These are phyloP conservation scores for sunflower (Helianthus annuus) DNA, from an alignment of 129 eudicot genomes.

Conservation along the genomic window DNA sequence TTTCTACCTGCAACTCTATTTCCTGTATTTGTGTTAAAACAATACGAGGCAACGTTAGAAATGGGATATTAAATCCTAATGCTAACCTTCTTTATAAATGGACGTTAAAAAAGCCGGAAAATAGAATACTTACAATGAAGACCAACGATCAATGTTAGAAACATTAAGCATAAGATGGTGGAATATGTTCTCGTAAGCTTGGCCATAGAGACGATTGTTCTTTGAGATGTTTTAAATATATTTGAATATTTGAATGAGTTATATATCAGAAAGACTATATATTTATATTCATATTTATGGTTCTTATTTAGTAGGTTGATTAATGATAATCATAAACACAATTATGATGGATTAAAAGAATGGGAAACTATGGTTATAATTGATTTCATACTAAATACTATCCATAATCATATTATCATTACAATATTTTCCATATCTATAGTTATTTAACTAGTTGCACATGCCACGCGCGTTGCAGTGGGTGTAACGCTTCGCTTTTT, in stretches of 20 bases:
- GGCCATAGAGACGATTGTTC: not conserved
- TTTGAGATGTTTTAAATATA: not conserved
- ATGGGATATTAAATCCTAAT: too few species aligned
- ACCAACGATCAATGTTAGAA: conserved; percentile 5
- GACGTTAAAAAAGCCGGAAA: not conserved
- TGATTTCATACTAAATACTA: not conserved
- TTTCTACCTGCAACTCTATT: not conserved
- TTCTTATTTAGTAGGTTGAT: not conserved
- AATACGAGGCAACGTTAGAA: not conserved
- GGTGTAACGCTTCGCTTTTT: too few species aligned
- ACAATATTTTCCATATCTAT: too few species aligned
- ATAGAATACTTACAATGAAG: not conserved
- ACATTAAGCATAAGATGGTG: not conserved
- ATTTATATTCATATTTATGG: not conserved
- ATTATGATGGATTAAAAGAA: not conserved
- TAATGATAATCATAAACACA: not conserved
- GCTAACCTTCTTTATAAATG: too few species aligned
- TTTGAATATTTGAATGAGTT: not conserved
- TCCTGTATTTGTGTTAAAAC: not conserved
- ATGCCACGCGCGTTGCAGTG: too few species aligned
- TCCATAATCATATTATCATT: too few species aligned
- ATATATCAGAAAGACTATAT: too few species aligned
- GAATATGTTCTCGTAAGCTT: not conserved
- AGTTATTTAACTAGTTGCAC: too few species aligned
- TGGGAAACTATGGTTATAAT: not conserved